phyloP scores from a whole-genome alignment of 2,329 filamentous ascomycete species.

The Rhynchosporium secalis region DNA sequence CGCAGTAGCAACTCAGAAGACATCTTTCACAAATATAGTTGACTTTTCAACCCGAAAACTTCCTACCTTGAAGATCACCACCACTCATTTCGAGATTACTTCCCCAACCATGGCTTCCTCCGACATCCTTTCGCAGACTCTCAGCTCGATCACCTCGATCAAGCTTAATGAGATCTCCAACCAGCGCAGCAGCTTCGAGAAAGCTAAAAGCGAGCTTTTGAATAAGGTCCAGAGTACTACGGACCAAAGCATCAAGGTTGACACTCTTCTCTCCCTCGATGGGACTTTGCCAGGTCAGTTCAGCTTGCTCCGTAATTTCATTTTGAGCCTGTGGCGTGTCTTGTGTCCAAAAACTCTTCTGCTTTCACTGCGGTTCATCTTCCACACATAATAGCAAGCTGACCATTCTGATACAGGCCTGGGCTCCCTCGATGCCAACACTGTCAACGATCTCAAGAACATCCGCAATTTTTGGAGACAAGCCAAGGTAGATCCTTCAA shows the following conservation, averaged over 20 bases:
- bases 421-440: constrained; percentile 12
- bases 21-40: neutral
- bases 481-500: constrained; percentile 51
- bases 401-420: neutral
- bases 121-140: constrained; percentile 50
- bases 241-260: constrained; percentile 40
- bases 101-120: constrained; percentile 40
- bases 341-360: too few relatives aligned
- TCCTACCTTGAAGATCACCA: neutral
- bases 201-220: constrained; percentile 46
- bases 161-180: constrained; percentile 56
- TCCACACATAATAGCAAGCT: neutral
- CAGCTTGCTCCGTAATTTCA: neutral
- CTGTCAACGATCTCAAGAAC: constrained; percentile 39
- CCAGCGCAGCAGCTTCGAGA: constrained; percentile 50
- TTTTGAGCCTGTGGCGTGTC: too few relatives aligned
- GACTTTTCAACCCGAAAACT: neutral
- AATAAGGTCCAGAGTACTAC: constrained; percentile 35
- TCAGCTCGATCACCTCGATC: constrained; percentile 54
- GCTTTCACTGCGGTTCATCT: too few relatives aligned
- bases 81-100: neutral
- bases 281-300: constrained; percentile 2
- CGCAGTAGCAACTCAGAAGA: neutral
- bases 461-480: constrained; percentile 53
- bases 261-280: constrained; percentile 39